Base-by-base conservation (phyloP, 768 basidiomycete species). In the Kwoniella pini region DNA sequence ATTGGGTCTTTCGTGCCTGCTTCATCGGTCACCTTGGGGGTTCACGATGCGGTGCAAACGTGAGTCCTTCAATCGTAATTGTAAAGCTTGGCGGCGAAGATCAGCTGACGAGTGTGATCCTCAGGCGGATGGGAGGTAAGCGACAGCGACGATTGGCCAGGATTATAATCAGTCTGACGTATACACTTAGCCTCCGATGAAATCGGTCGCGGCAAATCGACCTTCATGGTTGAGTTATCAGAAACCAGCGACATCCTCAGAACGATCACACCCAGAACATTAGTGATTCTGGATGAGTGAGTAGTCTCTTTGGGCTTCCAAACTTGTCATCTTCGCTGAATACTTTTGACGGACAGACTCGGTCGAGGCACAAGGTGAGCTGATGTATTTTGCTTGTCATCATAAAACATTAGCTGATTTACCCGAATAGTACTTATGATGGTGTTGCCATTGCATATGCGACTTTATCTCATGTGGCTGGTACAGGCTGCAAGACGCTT, bases 201-300 rank as follows among this genome's bases (percentile, higher is more conserved):
- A 65, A 78, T 97, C 24, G 84, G 86, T 5, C 83, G 88, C 38
- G 92, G 92, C 0, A 85, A 90, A 7, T 95, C 92, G 0, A 98
- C 80, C 0, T 96, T 97, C 76, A 96, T 96, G 94, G 90, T 97
- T 2, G 95, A 99, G 78, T 87, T 98, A 83, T 83, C 88, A 4
- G 93, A 97, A 76, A 96, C 94, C 0, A 88, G 87, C 68, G 90
- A 96, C 69, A 93, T 97, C 57, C 79, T 98, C 13, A 83, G 86
- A 33, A 81, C 85, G 3, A 88, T 90, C 0, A 89, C 91, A 0
- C 77, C 82, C 3, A 83, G 83, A 28, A 91, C 89, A 51, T 82
- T 98, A 11, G 89, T 99, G 12, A 88, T 99, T 39, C 82, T 97
- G 2, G 95, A 99, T 70, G 82, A 83, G 69, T 78, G 57, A 65